Base-by-base conservation (phyloP, 2,329 filamentous ascomycete species). In the Diaporthe destruens region DNA sequence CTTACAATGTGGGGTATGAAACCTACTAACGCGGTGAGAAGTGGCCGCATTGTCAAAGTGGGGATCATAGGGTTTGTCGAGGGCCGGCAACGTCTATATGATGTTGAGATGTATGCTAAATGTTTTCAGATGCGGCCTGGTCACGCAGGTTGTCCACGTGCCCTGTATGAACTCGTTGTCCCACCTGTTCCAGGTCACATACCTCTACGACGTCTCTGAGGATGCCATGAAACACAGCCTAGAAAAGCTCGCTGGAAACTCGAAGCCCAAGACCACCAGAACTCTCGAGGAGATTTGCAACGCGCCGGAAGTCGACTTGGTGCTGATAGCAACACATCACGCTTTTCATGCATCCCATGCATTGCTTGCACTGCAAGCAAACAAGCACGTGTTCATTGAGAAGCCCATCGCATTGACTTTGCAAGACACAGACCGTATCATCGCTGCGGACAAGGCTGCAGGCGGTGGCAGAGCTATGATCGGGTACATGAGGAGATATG, bases 401-500 rank as follows among this genome's bases (percentile, higher is more conserved):
- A 90, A 91, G 72, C 90, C 90, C 0, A 76, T 89, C 2, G 84
- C 88, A 0, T 77, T 91, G 6, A 86, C 82, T 32, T 79, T 86
- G 25, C 82, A 80, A 2, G 85, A 86, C 59, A 80, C 85, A 0
- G 79, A 85, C 34, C 77, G 80, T 0, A 85, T 92, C 29, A 80
- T 86, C 39, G 84, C 81, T 0, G 88, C 88, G 0, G 86, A 90
- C 77, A 78, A 80, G 23, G 76, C 73, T 0, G 83, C 84, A 0
- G 76, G 78, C 14, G 85, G 83, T 0, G 61, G 61, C 2, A 81
- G 80, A 6, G 83, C 90, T 2, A 88, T 92, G 76, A 87, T 92
- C 0, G 89, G 89, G 2, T 90, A 88, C 71, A 90, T 90, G 84
- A 82, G 90, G 25, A 84, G 90, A n/a, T 90, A 91, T 76, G 89